Evolutionary conservation across 2,329 filamentous ascomycete species (phyloP), one percentile per base, ranked within the genome.

Genomic region (Sclerotinia sclerotiorum): DNA sequence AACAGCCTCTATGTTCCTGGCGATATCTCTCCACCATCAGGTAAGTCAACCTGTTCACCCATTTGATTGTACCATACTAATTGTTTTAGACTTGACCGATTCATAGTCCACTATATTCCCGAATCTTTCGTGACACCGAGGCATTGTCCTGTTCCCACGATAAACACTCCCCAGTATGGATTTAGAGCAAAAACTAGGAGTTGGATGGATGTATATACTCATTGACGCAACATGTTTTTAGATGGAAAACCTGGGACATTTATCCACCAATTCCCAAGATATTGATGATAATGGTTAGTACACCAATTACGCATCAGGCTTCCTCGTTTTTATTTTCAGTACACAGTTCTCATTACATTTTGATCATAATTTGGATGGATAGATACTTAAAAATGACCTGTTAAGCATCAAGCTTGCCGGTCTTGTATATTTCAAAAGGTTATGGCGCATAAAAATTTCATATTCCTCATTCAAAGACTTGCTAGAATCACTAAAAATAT

Each of bases 391-490:
- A 51, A n/a, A 11, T 27, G 32, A 21, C 29, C n/a, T 51, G n/a
- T 32, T 51, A 27, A 39, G 60, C 60, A 51, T 42, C n/a, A 62
- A 62, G 60, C 32, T 62, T 24, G n/a, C 46, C 3, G 46, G 46
- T 51, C 58, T 39, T 49, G 5, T 35, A 51, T 51, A 51, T 51
- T 51, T 63, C 29, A 24, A 51, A 27, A 39, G 60, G 46, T 27
- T 62, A n/a, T 17, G 21, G n/a, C 27, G 11, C 29, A 27, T 49
- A 27, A 51, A 27, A 39, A 24, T 49, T 39, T 21, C 13, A 35
- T 19, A 10, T 51, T 51, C n/a, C 48, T 62, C 51, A 46, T 51
- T 24, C 32, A 63, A 51, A 51, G 29, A 24, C 8, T 27, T 21
- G 44, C 32, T 63, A 24, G n/a, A 13, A 63, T 39, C 17, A 11